phyloP scores from a whole-genome alignment of 495 filamentous ascomycete species.

The Wilcoxina mikolae region DNA sequence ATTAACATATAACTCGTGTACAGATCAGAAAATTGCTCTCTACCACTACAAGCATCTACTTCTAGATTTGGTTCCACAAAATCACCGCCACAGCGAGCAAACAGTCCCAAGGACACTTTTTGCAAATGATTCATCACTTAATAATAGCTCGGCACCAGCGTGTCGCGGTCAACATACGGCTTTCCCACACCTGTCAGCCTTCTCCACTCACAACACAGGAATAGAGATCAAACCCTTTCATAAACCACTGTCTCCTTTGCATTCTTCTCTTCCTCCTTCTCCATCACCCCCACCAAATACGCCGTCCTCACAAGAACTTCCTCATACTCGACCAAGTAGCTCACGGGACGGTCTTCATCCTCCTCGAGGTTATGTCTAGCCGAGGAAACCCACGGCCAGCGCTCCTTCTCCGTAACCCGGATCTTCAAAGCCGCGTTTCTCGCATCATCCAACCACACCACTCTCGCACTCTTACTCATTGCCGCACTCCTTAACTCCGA shows the following conservation, averaged over 20 bases:
- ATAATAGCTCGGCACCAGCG: neutral
- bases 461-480: neutral
- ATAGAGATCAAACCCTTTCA: neutral
- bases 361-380: neutral
- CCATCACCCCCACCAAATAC: constrained; percentile 10
- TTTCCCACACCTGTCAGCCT: neutral
- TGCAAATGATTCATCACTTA: neutral
- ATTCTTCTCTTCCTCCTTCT: constrained; percentile 1
- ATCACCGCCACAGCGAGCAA: neutral
- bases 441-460: constrained; percentile 20
- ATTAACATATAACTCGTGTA: neutral
- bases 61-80: neutral
- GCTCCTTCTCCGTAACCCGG: constrained; percentile 1
- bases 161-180: neutral
- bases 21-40: neutral
- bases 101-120: neutral
- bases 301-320: constrained; percentile 17
- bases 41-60: neutral
- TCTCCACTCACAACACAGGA: neutral
- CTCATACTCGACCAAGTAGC: constrained; percentile 15
- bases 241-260: neutral
- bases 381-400: neutral
- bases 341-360: constrained; percentile 5
- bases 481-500: constrained; percentile 12
- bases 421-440: constrained; percentile 15